Percentiles rank a stretch among this genome's conserved stretches.
Evolutionary conservation across 2,329 filamentous ascomycete species (phyloP).

Genomic region (Aspergillus pseudoterreus): DNA sequence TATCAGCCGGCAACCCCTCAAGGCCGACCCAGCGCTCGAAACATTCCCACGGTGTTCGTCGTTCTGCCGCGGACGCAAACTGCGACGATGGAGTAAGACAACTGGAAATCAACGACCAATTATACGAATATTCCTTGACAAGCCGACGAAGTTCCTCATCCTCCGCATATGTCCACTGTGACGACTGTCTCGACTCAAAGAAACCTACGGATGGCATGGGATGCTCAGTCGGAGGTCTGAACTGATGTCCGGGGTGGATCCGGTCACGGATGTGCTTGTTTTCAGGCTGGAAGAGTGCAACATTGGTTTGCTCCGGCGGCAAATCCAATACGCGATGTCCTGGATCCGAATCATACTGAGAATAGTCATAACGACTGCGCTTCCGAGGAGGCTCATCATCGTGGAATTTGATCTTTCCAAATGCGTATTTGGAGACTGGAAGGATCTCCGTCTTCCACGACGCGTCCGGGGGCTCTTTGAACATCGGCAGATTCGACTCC

Average conservation of each 20-base stretch:
- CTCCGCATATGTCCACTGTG: slow-evolving; percentile 86
- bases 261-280: slow-evolving; percentile 87
- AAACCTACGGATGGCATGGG: slow-evolving; percentile 87
- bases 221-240: slow-evolving; percentile 86
- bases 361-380: slow-evolving; percentile 77
- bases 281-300: slow-evolving; percentile 84
- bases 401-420: slow-evolving; percentile 71
- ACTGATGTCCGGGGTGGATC: slow-evolving; percentile 85
- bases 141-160: slow-evolving; percentile 83
- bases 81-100: slow-evolving; percentile 70
- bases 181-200: slow-evolving; percentile 80
- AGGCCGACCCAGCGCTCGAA: slow-evolving; percentile 95
- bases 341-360: slow-evolving; percentile 65
- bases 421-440: slow-evolving; percentile 81
- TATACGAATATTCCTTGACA: slow-evolving; percentile 92
- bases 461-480: slow-evolving; percentile 64
- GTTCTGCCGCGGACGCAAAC: slow-evolving; percentile 80
- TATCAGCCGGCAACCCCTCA: slow-evolving; percentile 85
- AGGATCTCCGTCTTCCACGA: slow-evolving; percentile 73
- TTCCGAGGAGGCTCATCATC: slow-evolving; percentile 66
- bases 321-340: slow-evolving; percentile 52
- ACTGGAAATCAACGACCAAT: slow-evolving; percentile 91
- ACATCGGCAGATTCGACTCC: slow-evolving; percentile 54
- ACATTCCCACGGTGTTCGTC: slow-evolving; percentile 95
- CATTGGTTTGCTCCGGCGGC: slow-evolving; percentile 66